Percentiles rank a stretch among this genome's conserved stretches.
phyloP scores from a whole-genome alignment of 805 yeast species.

The Lachancea quebecensis region DNA sequence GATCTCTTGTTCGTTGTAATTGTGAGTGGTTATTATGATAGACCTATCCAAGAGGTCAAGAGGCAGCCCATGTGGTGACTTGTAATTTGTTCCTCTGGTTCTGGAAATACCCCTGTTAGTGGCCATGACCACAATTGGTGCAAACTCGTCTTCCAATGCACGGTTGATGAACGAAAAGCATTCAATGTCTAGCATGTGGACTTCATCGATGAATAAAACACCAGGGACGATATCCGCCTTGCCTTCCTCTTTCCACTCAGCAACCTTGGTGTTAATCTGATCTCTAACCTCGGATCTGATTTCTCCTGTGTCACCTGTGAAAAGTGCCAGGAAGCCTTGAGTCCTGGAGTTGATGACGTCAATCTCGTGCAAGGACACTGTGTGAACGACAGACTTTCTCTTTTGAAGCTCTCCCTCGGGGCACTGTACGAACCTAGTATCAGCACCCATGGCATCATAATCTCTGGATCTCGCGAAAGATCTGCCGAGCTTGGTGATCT shows the following conservation, averaged over 20 bases:
- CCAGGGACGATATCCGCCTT: constrained; percentile 98
- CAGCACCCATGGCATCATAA: constrained; percentile 98
- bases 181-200: constrained; percentile 96
- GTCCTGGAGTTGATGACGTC: constrained; percentile 97
- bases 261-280: constrained; percentile 93
- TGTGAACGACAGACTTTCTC: constrained; percentile 91
- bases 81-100: constrained; percentile 88
- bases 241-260: constrained; percentile 98
- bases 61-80: constrained; percentile 97
- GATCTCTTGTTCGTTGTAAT: constrained; percentile 77
- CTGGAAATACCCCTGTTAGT: constrained; percentile 93
- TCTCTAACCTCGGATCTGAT: constrained; percentile 92
- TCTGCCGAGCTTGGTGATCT: constrained; percentile 89
- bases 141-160: constrained; percentile 92
- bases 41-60: constrained; percentile 89
- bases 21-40: constrained; percentile 79
- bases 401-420: constrained; percentile 98
- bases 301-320: constrained; percentile 97
- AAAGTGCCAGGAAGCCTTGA: constrained; percentile 93
- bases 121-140: constrained; percentile 97
- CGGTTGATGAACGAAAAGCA: constrained; percentile 91
- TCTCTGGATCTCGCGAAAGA: constrained; percentile 95
- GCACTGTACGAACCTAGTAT: constrained; percentile 93
- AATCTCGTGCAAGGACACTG: constrained; percentile 95
- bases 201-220: constrained; percentile 94